A percentile compares a stretch with the other conserved stretches of the same genome.
These are phyloP conservation scores for Cutaneotrichosporon mucoides DNA, from an alignment of 1,284 basidiomycete species.

Conservation along the genomic window DNA sequence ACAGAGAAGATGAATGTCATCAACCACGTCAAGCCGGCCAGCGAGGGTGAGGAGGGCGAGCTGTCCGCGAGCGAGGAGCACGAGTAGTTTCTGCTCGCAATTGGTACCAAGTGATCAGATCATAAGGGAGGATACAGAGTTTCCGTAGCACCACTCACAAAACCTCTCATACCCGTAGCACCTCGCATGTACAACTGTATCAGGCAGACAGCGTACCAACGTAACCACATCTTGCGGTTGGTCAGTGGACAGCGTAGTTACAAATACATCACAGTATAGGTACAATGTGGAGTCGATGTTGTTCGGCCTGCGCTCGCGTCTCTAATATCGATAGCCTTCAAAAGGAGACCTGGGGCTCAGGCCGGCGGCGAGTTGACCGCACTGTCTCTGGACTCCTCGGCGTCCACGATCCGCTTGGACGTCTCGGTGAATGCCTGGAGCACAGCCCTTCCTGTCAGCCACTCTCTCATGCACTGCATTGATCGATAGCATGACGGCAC, in stretches of 20 bases:
- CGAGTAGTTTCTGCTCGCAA: not conserved
- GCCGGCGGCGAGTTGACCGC: not conserved
- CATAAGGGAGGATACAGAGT: no score
- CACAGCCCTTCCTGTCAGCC: conserved; percentile 2
- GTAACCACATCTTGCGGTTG: not conserved
- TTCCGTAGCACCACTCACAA: not conserved
- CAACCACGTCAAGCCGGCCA: conserved; percentile 23
- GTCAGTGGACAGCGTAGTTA: no score
- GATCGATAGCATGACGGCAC: no score
- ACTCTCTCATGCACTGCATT: not conserved
- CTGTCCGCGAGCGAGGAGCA: conserved; percentile 10
- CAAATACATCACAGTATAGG: no score
- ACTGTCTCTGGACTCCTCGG: not conserved
- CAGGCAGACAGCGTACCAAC: not conserved
- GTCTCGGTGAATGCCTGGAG: conserved; percentile 4
- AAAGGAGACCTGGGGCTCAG: not conserved
- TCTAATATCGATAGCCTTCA: no score
- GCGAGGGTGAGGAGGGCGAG: conserved; percentile 8
- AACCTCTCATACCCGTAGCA: not conserved
- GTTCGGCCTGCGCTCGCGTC: no score
- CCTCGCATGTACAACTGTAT: no score
- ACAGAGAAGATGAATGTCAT: conserved; percentile 30
- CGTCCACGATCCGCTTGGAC: conserved; percentile 8
- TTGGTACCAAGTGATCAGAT: no score
- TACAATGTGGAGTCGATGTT: no score